Conservation (phyloP, 495 filamentous ascomycete genomes). For the Annulohypoxylon maeteangense region DNA sequence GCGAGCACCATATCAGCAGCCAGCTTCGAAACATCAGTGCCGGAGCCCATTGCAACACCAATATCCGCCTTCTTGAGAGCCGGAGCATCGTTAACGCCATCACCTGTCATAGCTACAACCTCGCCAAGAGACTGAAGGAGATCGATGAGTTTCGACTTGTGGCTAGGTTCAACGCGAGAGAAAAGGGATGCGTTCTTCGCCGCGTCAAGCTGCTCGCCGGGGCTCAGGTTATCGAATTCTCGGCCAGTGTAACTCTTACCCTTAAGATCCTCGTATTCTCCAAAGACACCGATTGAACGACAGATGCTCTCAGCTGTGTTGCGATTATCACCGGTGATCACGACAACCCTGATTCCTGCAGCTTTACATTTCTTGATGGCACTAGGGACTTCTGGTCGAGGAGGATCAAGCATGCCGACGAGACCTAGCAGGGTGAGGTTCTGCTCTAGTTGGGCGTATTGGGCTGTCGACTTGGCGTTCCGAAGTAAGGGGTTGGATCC, state of each 20-base stretch:
- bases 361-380: slow-evolving; percentile 90
- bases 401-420: slow-evolving; percentile 96
- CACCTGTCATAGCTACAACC: slow-evolving; percentile 99
- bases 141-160: slow-evolving; percentile 97
- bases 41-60: slow-evolving; percentile 98
- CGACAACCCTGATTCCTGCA: slow-evolving; percentile 95
- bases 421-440: slow-evolving; percentile 94
- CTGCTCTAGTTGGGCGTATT: slow-evolving; percentile 89
- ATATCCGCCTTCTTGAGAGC: slow-evolving; percentile 99
- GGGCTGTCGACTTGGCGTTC: slow-evolving; percentile 79
- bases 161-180: slow-evolving; percentile 94
- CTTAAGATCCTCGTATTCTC: slow-evolving; percentile 78
- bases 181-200: slow-evolving; percentile 90
- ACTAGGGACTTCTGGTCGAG: slow-evolving; percentile 88
- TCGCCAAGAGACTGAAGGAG: slow-evolving; percentile 92
- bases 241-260: slow-evolving; percentile 96
- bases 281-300: slow-evolving; percentile 95
- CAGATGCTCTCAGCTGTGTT: slow-evolving; percentile 98
- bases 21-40: slow-evolving; percentile 96
- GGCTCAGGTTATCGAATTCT: slow-evolving; percentile 88
- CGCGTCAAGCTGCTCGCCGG: slow-evolving; percentile 80
- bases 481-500: slow-evolving; percentile 73
- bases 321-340: slow-evolving; percentile 97
- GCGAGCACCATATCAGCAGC: slow-evolving; percentile 99
- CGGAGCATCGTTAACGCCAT: slow-evolving; percentile 98